A percentile compares a stretch with the other conserved stretches of the same genome.
Conservation (phyloP, 495 filamentous ascomycete species). For the Letharia lupina region DNA sequence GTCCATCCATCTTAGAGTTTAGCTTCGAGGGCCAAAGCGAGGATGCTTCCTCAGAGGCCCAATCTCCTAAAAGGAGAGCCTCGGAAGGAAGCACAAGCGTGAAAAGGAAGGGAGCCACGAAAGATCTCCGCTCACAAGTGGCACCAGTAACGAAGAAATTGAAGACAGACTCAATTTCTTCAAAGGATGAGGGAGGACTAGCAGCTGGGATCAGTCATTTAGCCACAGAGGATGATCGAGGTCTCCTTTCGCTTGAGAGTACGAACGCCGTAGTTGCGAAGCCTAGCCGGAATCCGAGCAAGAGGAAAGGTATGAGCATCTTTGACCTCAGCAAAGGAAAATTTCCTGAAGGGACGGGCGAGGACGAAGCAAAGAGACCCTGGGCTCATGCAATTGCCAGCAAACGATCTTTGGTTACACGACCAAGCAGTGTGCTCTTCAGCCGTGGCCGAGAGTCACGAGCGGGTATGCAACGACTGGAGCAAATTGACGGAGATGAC, state of each 20-base stretch:
- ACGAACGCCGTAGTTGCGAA: neutral
- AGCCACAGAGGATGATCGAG: slow-evolving; percentile 11
- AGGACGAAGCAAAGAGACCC: slow-evolving; percentile 13
- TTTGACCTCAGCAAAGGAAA: slow-evolving; percentile 21
- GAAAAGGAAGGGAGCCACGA: slow-evolving; percentile 21
- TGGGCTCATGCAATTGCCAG: slow-evolving; percentile 17
- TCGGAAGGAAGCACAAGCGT: slow-evolving; percentile 17
- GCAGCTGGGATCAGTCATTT: slow-evolving; percentile 15
- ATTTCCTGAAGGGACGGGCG: slow-evolving; percentile 12
- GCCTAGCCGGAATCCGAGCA: slow-evolving; percentile 1
- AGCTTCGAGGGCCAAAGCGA: slow-evolving; percentile 20
- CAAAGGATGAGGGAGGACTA: slow-evolving; percentile 10
- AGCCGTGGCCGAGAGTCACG: slow-evolving; percentile 10
- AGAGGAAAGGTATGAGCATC: slow-evolving; percentile 18
- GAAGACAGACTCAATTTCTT: slow-evolving; percentile 12
- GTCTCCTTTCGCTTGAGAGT: slow-evolving; percentile 1
- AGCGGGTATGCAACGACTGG: slow-evolving; percentile 12
- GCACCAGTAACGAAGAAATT: slow-evolving; percentile 17
- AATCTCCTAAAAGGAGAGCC: slow-evolving; percentile 7
- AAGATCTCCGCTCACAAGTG: slow-evolving; percentile 11
- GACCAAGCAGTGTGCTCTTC: slow-evolving; percentile 14
- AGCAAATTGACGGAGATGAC: slow-evolving; percentile 12
- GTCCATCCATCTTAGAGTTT: slow-evolving; percentile 14
- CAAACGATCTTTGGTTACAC: slow-evolving; percentile 12
- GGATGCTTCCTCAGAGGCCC: neutral